These are phyloP conservation scores for Paramecium tetraurelia DNA, from an alignment of 73 alveolate species.

Conservation along the genomic window DNA sequence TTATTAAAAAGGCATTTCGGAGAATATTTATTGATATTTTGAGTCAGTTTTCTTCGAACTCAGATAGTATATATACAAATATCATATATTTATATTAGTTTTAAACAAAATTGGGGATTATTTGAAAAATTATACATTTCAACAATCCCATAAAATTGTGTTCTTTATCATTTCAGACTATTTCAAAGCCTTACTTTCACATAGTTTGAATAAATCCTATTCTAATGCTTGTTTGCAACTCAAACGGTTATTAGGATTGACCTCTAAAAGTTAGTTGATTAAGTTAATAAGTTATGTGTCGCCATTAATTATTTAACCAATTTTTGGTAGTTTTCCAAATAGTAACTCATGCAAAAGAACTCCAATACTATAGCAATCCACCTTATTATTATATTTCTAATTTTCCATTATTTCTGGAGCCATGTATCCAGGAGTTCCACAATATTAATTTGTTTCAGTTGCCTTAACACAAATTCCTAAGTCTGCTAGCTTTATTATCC, in stretches of 20 bases:
- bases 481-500: conserved; percentile 85
- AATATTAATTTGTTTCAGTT: neutral
- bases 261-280: neutral
- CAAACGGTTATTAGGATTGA: neutral
- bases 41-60: neutral
- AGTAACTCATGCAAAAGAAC: neutral
- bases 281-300: neutral
- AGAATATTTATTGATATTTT: neutral
- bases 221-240: neutral
- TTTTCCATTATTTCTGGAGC: conserved; percentile 33
- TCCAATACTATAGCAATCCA: conserved; percentile 41
- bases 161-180: neutral
- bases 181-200: neutral
- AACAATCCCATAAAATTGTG: neutral
- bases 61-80: neutral
- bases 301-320: neutral
- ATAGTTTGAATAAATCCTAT: neutral
- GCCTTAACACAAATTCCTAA: conserved; percentile 91
- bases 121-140: neutral
- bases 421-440: conserved; percentile 37
- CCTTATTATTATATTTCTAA: neutral
- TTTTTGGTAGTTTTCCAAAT: neutral
- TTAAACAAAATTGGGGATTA: neutral
- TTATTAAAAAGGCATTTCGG: too few species aligned
- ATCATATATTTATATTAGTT: neutral